Evolutionary conservation across 2,329 filamentous ascomycete genomes (phyloP), one percentile per base, ranked within the genome.

Genomic region (Stagonosporopsis tanaceti): DNA sequence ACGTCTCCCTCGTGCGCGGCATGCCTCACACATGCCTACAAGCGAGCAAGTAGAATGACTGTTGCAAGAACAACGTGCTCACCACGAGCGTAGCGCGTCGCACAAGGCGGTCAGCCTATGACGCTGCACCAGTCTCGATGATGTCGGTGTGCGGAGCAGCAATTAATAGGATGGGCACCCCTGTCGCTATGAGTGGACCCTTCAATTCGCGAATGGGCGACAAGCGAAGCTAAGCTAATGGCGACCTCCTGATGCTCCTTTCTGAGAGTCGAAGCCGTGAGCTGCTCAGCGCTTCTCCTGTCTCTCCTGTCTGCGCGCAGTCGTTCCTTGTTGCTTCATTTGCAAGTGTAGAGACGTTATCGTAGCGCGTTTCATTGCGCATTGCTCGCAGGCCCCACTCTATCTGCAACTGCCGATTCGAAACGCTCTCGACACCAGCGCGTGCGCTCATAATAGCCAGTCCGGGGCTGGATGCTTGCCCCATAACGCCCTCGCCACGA

Each of bases 221-320:
- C 50, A 41, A 50, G 56, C 50, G 53, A 59, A 42, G 41, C 50
- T 53, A 59, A 58, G 46, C 50, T 54, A 53, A 59, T 53, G 50
- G 46, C 40, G 56, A 59, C 56, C 56, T 59, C 56, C 56, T 59
- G 56, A 59, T 59, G 56, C 50, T 53, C 56, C 56, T 59, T 53
- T 59, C 56, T 51, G 40, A 50, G 28, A 34, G 50, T 59, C 46
- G 41, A 50, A 39, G 56, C 50, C 46, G 50, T 53, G 56, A 35
- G 47, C 56, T 40, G 46, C 50, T 38, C 54, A 40, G 54, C 54
- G 54, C 39, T 45, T 54, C 50, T 58, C 38, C 32, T 53, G 56
- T 53, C 46, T 50, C 25, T 53, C 17, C 35, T 20, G 35, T 47
- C 46, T 50, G 50, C 46, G 46, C 44, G 40, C 38, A 47, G 46